Conservation (phyloP, 495 filamentous ascomycete genomes). For the Aspergillus homomorphus region DNA sequence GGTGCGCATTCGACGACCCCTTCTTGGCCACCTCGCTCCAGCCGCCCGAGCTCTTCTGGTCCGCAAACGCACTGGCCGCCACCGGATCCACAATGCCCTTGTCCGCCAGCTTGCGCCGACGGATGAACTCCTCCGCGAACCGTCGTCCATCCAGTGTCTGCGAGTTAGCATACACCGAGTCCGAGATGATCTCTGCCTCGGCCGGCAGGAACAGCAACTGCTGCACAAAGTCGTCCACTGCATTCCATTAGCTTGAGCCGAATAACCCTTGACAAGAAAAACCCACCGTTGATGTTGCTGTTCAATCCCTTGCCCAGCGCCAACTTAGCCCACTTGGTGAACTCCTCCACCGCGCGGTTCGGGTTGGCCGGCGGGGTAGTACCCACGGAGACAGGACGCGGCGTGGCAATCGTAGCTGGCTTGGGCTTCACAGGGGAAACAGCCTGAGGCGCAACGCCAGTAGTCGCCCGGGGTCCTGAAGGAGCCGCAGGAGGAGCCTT, state of each 20-base stretch:
- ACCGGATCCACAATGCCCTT: constrained; percentile 70
- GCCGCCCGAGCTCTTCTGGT: constrained; percentile 57
- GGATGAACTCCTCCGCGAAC: constrained; percentile 91
- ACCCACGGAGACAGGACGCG: constrained; percentile 34
- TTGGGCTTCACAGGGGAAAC: constrained; percentile 39
- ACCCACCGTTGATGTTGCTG: constrained; percentile 57
- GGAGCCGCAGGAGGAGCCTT: constrained; percentile 65
- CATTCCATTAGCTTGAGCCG: constrained; percentile 7
- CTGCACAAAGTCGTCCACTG: constrained; percentile 79
- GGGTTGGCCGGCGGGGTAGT: constrained; percentile 40
- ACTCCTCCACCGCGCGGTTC: constrained; percentile 74
- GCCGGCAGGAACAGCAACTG: constrained; percentile 70
- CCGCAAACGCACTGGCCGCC: constrained; percentile 40
- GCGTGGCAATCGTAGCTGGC: constrained; percentile 32
- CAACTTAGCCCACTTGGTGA: constrained; percentile 84
- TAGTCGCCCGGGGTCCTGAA: constrained; percentile 55
- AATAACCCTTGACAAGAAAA: not conserved
- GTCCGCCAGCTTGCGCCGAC: constrained; percentile 86
- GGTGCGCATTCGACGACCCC: constrained; percentile 50
- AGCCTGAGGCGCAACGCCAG: constrained; percentile 44
- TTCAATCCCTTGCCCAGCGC: constrained; percentile 63
- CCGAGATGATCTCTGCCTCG: constrained; percentile 77
- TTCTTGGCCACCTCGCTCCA: constrained; percentile 99
- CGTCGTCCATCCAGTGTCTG: constrained; percentile 85
- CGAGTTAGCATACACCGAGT: constrained; percentile 80